These are phyloP conservation scores for Polymyxa betae DNA, from an alignment of 208 protist genomes.

Conservation along the genomic window DNA sequence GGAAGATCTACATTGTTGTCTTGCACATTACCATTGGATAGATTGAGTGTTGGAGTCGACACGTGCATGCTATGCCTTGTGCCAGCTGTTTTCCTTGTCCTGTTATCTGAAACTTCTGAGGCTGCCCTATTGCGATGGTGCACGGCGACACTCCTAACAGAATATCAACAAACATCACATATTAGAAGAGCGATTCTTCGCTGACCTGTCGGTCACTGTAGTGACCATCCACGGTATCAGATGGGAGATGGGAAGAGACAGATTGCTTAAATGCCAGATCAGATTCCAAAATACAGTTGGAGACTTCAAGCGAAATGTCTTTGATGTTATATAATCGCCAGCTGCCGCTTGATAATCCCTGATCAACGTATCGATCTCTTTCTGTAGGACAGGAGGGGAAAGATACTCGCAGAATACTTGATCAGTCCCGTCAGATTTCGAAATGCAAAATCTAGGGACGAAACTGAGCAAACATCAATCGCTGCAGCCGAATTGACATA, in stretches of 20 bases:
- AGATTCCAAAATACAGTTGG: slow-evolving; percentile 43
- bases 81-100: no score
- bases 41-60: no score
- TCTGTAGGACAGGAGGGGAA: slow-evolving; percentile 39
- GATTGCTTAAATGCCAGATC: slow-evolving; percentile 35
- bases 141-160: no score
- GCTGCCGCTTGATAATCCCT: not conserved
- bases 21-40: no score
- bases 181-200: no score
- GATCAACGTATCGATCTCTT: slow-evolving; percentile 27
- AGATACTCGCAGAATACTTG: slow-evolving; percentile 25
- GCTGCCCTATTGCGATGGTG: no score
- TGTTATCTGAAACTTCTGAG: no score
- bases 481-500: not conserved
- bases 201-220: not conserved
- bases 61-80: no score
- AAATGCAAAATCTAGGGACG: slow-evolving; percentile 38
- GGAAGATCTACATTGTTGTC: no score
- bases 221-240: slow-evolving; percentile 19
- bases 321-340: not conserved
- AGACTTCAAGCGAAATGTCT: not conserved
- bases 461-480: not conserved
- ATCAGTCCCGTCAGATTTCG: not conserved
- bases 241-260: not conserved
- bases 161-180: no score